These are phyloP conservation scores for Acanthamoeba quina DNA, from an alignment of 208 protist genomes.

Conservation along the genomic window DNA sequence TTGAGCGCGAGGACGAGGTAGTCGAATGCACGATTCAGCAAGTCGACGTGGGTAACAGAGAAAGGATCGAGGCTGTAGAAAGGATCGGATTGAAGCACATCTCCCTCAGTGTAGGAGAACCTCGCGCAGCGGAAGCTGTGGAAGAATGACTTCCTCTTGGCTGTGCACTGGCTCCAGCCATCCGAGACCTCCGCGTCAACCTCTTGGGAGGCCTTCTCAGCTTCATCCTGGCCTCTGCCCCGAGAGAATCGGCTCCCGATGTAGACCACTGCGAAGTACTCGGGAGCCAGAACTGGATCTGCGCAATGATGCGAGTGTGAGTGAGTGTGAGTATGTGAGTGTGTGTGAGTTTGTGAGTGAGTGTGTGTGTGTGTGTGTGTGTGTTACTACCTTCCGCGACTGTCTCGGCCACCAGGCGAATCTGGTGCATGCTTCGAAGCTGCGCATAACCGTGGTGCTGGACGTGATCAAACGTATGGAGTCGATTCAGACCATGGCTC, in stretches of 20 bases:
- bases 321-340: too few species aligned
- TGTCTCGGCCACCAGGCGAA: background rate
- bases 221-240: background rate
- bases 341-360: too few species aligned
- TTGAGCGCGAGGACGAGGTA: background rate
- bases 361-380: too few species aligned
- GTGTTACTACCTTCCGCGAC: background rate
- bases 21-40: constrained; percentile 4
- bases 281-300: background rate
- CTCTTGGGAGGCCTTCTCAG: background rate
- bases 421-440: background rate
- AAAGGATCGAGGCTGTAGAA: background rate
- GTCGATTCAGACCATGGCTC: background rate
- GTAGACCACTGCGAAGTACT: constrained; percentile 20
- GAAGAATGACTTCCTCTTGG: background rate
- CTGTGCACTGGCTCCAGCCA: background rate
- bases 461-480: background rate
- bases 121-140: background rate
- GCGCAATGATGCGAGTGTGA: too few species aligned
- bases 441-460: background rate
- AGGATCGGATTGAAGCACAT: background rate
- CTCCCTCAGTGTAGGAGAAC: background rate
- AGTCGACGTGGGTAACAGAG: constrained; percentile 1
- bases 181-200: background rate
- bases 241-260: background rate